Evolutionary conservation across 805 yeast genomes (phyloP), one percentile per base, ranked within the genome.

Genomic region (Vanderwaltozyma polyspora): DNA sequence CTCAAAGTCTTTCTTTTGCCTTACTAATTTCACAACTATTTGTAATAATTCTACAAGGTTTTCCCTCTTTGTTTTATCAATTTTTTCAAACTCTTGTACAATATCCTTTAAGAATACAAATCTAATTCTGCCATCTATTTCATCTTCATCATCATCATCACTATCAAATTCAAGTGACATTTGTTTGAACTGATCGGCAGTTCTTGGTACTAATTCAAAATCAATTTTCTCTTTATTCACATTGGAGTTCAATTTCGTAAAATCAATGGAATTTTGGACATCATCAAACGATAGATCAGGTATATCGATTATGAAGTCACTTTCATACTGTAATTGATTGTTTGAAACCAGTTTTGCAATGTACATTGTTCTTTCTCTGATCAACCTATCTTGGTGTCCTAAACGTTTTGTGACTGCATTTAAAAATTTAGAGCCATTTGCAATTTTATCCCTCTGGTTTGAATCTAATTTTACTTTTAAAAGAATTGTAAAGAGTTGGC

Each of bases 71-170:
- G 25, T 19, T 21, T 37, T 31, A 2, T 60, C 51, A 19, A 69
- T 69, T 0, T 66, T 62, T 9, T 61, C 59, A 13, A 80, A 61
- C 44, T 78, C 80, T 11, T 61, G 56, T 4, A 84, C 47, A 15
- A 87, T 59, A 40, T 85, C 94, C 42, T 80, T 77, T 26, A 89
- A 57, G 46, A 84, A 89, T 2, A 83, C 79, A 12, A 79, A 77
- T 33, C 63, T 64, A 6, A 58, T 66, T 9, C 57, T 58, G 23
- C 60, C 63, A 4, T 46, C 50, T 2, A 48, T 48, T 5, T 55
- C 60, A 3, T 47, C 57, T 24, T 58, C 64, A 13, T 57, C 44
- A 18, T 55, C 60, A 26, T 52, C 58, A 24, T 49, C 60, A 37
- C 49, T 49, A 34, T 46, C 56, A 7, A 22, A 19, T 2, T 10